phyloP scores from a whole-genome alignment of 768 basidiomycete genomes.

The Leucogyrophana mollusca region DNA sequence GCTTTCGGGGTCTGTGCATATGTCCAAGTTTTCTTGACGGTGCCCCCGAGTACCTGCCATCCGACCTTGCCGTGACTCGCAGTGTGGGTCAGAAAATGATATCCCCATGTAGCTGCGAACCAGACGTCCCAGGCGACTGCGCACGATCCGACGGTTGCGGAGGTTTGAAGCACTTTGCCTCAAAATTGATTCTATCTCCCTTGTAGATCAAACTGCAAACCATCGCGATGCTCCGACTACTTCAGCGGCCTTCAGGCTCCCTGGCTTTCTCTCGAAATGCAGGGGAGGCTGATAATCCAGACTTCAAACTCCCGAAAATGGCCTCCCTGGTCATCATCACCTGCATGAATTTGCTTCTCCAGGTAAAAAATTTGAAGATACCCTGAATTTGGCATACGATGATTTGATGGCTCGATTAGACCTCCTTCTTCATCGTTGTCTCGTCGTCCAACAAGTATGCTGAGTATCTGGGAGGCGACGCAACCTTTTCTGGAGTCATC shows the following conservation, averaged over 20 bases:
- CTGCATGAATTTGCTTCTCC: constrained; percentile 40
- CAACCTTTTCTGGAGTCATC: constrained; percentile 67
- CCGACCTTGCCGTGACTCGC: too few species aligned
- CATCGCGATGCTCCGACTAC: constrained; percentile 4
- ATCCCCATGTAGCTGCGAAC: too few species aligned
- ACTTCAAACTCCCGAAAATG: constrained; percentile 49
- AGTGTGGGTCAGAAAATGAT: too few species aligned
- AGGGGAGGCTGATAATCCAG: constrained; percentile 20
- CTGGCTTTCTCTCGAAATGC: neutral
- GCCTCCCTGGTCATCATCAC: constrained; percentile 47
- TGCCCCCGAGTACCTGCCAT: too few species aligned
- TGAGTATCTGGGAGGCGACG: constrained; percentile 58
- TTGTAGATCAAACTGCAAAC: neutral
- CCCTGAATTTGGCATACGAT: neutral
- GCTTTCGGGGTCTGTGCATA: too few species aligned
- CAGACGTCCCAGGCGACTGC: too few species aligned
- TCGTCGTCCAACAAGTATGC: constrained; percentile 67
- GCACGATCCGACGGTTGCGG: too few species aligned
- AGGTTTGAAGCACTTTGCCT: too few species aligned
- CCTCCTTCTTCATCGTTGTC: constrained; percentile 69
- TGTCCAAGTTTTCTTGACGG: too few species aligned
- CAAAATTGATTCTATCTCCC: too few species aligned
- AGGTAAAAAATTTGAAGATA: constrained; percentile 31
- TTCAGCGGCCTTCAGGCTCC: neutral
- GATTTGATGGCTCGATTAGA: constrained; percentile 29